These are phyloP conservation scores for Phaffia tasmanica DNA, from an alignment of 768 basidiomycete species.

Conservation along the genomic window DNA sequence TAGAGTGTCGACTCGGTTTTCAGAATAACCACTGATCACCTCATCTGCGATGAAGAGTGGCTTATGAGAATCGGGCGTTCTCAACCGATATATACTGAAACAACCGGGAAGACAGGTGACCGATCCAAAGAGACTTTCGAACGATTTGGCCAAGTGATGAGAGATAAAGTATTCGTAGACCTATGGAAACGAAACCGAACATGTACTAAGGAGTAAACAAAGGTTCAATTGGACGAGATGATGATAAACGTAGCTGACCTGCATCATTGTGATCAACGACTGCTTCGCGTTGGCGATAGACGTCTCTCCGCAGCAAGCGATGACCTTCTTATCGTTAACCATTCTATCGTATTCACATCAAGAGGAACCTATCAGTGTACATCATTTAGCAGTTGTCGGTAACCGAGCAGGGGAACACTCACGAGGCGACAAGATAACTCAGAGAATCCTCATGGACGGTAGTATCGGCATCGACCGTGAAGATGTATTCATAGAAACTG, in stretches of 20 bases:
- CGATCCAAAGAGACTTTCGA: slow-evolving; percentile 91
- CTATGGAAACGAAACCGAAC: slow-evolving; percentile 37
- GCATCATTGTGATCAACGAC: slow-evolving; percentile 94
- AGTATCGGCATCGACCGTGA: slow-evolving; percentile 91
- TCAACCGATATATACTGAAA: slow-evolving; percentile 92
- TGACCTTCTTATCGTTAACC: slow-evolving; percentile 76
- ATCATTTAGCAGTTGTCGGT: not conserved
- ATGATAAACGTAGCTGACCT: slow-evolving; percentile 43
- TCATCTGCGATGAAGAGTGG: slow-evolving; percentile 85
- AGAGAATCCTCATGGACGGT: slow-evolving; percentile 76
- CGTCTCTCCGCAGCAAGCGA: slow-evolving; percentile 94
- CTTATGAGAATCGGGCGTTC: slow-evolving; percentile 89
- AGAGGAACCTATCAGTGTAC: not conserved
- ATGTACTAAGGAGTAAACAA: slow-evolving; percentile 2
- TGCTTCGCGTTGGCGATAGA: slow-evolving; percentile 84
- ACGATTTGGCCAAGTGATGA: slow-evolving; percentile 96
- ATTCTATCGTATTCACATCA: slow-evolving; percentile 47
- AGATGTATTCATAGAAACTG: slow-evolving; percentile 90
- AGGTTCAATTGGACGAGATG: slow-evolving; percentile 1
- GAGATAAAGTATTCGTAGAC: slow-evolving; percentile 99
- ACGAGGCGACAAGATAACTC: slow-evolving; percentile 88
- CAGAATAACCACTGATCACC: slow-evolving; percentile 82
- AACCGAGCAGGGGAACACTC: slow-evolving; percentile 39
- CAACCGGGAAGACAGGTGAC: slow-evolving; percentile 98
- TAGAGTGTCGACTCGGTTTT: slow-evolving; percentile 89